A percentile compares a stretch with the other conserved stretches of the same genome.
Evolutionary conservation across 2,329 filamentous ascomycete genomes (phyloP).

Genomic region (Pseudocercospora pini-densiflorae): DNA sequence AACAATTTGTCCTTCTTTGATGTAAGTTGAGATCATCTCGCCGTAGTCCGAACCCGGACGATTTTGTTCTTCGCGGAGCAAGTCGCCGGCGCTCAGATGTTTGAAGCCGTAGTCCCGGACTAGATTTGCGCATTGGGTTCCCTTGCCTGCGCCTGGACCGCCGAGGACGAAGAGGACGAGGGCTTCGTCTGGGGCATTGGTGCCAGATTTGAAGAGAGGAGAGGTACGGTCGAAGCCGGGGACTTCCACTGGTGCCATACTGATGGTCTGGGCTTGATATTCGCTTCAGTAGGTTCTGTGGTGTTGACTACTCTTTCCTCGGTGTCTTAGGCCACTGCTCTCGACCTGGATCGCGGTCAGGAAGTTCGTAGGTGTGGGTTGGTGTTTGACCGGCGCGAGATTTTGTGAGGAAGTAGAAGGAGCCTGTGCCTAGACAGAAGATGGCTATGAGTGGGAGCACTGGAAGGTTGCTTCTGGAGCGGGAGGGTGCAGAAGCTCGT

Average conservation of each 20-base stretch:
- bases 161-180: constrained; percentile 97
- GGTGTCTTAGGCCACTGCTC: constrained; percentile 31
- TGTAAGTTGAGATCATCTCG: constrained; percentile 88
- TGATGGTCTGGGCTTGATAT: constrained; percentile 35
- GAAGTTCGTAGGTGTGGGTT: constrained; percentile 33
- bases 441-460: constrained; percentile 53
- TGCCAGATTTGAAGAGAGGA: constrained; percentile 72
- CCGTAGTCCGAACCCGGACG: constrained; percentile 86
- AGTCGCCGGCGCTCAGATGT: constrained; percentile 90
- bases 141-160: constrained; percentile 93
- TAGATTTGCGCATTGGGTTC: constrained; percentile 90
- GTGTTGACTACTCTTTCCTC: constrained; percentile 3
- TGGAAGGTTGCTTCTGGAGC: constrained; percentile 43
- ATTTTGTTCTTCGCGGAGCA: constrained; percentile 91
- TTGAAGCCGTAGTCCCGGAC: constrained; percentile 88
- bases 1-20: constrained; percentile 92
- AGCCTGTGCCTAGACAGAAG: constrained; percentile 50
- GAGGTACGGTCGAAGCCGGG: constrained; percentile 40
- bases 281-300: neutral
- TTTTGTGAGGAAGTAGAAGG: constrained; percentile 54
- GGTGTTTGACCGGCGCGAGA: constrained; percentile 41
- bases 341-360: constrained; percentile 35
- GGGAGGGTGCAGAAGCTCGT: constrained; percentile 18
- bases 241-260: constrained; percentile 35
- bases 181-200: constrained; percentile 59